Evolutionary conservation across 75 land plant genomes (phyloP), one percentile per base, ranked within the genome.

Genomic region (Chamaecyparis obtusa): DNA sequence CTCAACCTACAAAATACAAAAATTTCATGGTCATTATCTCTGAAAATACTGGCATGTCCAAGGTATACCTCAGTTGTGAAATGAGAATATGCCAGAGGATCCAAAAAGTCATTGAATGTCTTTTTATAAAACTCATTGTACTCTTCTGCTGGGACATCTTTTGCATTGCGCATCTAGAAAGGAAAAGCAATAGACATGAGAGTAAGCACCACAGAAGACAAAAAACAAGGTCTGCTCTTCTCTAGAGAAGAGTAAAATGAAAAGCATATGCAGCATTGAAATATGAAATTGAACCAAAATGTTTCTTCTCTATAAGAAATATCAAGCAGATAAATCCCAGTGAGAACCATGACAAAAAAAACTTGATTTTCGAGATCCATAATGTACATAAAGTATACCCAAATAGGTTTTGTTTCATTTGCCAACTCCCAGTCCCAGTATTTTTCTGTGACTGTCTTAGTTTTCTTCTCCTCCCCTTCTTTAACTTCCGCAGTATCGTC

Each of bases 341-440:
- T 21, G 30, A 5, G n/a, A 64, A 21, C 9, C 2, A 24, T 24
- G 69, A 64, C 69, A 64, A 8, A 5, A 6, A 54, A 30, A 69
- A 36, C 7, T 32, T 43, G 57, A 32, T n/a, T 35, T 30, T 64
- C 30, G 84, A 35, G 1, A 46, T 46, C 16, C 83, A 44, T 37
- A 71, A 43, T 16, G 11, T 36, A 54, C 72, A 46, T 9, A 88
- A 33, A n/a, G 2, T 54, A 87, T 90, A 98, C 99, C 99, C 99
- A 98, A 24, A 98, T 93, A 33, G 99, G 99, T 86, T 98, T 98
- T 49, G 99, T 97, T 85, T 98, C 99, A 89, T 98, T 98, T 9
- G 94, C 93, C 57, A 98, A 87, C 84, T 98, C 99, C 96, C 98
- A 98, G 85, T 95, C 97, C 93, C 94, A 98, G 83, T 94, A 96